Base-by-base conservation (phyloP, 2,329 filamentous ascomycete species). In the Aspergillus arachidicola region DNA sequence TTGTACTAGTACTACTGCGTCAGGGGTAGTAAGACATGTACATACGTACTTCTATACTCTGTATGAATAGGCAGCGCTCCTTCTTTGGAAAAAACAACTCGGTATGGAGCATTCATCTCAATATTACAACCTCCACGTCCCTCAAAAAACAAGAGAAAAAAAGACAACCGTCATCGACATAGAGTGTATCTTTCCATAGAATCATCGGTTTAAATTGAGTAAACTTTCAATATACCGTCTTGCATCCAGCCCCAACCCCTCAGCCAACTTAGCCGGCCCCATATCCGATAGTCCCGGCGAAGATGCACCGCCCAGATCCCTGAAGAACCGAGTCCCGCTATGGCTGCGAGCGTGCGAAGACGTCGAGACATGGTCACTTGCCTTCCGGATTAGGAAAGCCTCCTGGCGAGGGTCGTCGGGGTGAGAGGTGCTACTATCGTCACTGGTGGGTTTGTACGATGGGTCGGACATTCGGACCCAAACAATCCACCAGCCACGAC, bases 401-500 rank as follows among this genome's bases (percentile, higher is more conserved):
- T 82, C 80, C 43, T 78, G 79, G 1, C 60, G 53, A 26, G 23
- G 11, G 10, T 61, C 56, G 41, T 64, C 46, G 38, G 54, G 57
- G 1, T 61, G 61, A n/a, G 61, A 56, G 23, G 62, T 55, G 21
- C 61, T 61, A n/a, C 62, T 41, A 56, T 61, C 38, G 65, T 66
- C 30, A 64, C 46, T 14, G 61, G 54, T 34, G 46, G 63, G 34
- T 61, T 57, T 59, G 41, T 54, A 53, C 16, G 38, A 59, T 59
- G 30, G 53, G 53, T 62, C 57, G 6, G 79, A 78, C 34, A 88
- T 74, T 10, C 85, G 82, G 74, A 89, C 84, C 87, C 87, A 90
- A 26, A 89, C 84, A 2, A 90, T 81, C 87, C 87, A 90, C 87
- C 87, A 90, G 7, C 86, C 86, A n/a, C 87, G 82, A 50, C 77